Conservation (phyloP, 139 green algal species). For the Trebouxia sp. region DNA sequence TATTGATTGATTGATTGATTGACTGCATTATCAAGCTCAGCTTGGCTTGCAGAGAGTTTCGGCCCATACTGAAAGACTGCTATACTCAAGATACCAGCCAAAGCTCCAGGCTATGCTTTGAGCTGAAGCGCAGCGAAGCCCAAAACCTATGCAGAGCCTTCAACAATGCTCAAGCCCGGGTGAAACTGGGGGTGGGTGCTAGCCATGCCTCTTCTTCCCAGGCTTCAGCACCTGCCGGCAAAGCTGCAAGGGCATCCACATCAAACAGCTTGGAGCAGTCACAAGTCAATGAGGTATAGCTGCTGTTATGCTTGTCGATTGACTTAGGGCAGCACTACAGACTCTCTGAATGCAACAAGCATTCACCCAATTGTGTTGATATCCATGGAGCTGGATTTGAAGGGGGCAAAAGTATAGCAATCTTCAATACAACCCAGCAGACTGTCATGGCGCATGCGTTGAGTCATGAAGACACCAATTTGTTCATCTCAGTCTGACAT, state of each 20-base stretch:
- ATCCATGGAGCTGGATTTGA: too few relatives aligned
- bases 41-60: constrained; percentile 28
- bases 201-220: background rate
- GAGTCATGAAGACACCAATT: too few relatives aligned
- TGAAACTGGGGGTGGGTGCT: background rate
- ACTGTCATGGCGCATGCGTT: too few relatives aligned
- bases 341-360: too few relatives aligned
- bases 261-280: background rate
- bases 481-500: too few relatives aligned
- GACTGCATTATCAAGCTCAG: background rate
- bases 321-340: too few relatives aligned
- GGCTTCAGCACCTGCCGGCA: background rate
- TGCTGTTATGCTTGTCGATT: background rate
- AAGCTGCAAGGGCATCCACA: too few relatives aligned
- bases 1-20: too few relatives aligned
- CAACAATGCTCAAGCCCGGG: background rate
- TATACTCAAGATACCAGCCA: constrained; percentile 19
- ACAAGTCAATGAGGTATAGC: background rate
- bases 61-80: constrained; percentile 31
- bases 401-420: too few relatives aligned
- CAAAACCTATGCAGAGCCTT: constrained; percentile 30
- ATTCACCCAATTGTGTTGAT: too few relatives aligned
- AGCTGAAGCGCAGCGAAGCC: constrained; percentile 33
- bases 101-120: constrained; percentile 32
- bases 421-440: too few relatives aligned